These are phyloP conservation scores for Cymbomonas tetramitiformis DNA, from an alignment of 139 green algal species.

Conservation along the genomic window DNA sequence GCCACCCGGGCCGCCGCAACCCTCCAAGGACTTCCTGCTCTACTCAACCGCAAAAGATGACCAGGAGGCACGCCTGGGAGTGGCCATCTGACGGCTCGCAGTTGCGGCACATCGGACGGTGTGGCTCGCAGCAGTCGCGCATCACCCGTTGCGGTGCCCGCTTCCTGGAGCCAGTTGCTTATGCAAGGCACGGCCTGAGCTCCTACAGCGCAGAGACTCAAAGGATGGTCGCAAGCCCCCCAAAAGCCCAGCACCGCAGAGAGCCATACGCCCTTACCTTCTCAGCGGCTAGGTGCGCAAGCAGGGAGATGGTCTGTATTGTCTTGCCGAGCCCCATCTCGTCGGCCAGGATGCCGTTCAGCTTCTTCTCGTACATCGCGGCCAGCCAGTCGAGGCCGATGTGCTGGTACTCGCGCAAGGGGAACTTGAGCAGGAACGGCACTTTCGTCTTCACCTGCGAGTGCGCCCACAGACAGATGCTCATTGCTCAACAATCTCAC, in stretches of 20 bases:
- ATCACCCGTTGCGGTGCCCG: no score
- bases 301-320: conserved; percentile 81
- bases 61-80: no score
- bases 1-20: no score
- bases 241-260: no score
- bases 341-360: conserved; percentile 89
- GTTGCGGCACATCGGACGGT: no score
- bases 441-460: conserved; percentile 23
- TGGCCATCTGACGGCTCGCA: no score
- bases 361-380: conserved; percentile 66
- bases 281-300: conserved; percentile 79
- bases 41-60: no score
- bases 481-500: conserved; percentile 24
- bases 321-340: conserved; percentile 93
- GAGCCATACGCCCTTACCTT: conserved; percentile 40
- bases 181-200: no score
- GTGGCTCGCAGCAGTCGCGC: no score
- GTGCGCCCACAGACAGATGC: not conserved
- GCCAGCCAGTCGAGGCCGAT: conserved; percentile 92
- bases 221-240: conserved; percentile 1
- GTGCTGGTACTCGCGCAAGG: conserved; percentile 87
- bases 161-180: no score
- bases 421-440: conserved; percentile 81
- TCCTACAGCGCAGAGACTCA: no score
- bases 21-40: no score